Evolutionary conservation across 805 yeast species (phyloP), one percentile per base, ranked within the genome.

Genomic region (Wickerhamomyces queroliae): DNA sequence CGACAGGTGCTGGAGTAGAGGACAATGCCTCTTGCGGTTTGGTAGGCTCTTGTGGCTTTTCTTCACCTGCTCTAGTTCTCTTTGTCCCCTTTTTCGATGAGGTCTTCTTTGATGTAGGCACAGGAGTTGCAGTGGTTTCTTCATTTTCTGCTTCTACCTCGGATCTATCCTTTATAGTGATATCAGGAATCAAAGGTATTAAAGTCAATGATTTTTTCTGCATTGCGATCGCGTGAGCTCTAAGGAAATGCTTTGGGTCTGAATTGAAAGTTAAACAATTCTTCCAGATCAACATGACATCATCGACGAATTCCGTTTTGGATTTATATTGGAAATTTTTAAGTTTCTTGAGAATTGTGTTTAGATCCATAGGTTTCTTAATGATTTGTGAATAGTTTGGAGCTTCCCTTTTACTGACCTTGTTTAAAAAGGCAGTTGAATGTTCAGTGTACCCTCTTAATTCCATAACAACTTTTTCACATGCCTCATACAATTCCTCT

Each of bases 321-420:
- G 88, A 84, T 44, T 72, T 75, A 61, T 93, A 93, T 50, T 86
- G 91, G 45, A 86, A 78, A 5, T 73, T 67, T 55, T 89, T 89
- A 52, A 95, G 65, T 58, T 91, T 93, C 55, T 89, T 90, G 79
- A 88, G 71, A 12, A 95, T 96, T 0, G 97, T 91, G 55, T 89
- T 90, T 49, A 93, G 68, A 56, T 93, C 99, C 99, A 93, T 93
- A 18, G 99, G 98, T 42, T 76, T 78, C 52, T 88, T 90, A 53
- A 93, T 91, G 31, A 93, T 72, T 41, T 83, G 81, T 48, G 88
- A 88, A 62, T 93, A 93, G 57, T 93, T 93, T 7, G 99, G 99
- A 0, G 99, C 99, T 54, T 93, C 99, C 40, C 99, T 74, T 58
- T 93, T 93, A 42, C 93, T 87, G n/a, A 93, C 99, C 56, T 87